Conservation (phyloP, 306 rosid species). For the Senna siamea region DNA sequence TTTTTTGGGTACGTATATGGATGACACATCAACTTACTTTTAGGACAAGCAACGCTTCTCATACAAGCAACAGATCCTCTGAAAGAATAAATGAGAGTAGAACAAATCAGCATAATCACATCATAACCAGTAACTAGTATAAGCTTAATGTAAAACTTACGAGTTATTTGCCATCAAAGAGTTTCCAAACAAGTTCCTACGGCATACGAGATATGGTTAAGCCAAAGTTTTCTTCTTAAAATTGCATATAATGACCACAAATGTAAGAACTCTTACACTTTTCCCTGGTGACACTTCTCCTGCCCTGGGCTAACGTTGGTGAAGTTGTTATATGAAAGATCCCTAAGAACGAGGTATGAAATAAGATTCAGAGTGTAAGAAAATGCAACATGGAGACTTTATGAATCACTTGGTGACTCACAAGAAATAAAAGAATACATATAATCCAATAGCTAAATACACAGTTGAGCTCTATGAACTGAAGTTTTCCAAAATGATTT, state of each 20-base stretch:
- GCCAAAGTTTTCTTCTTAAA: conserved; percentile 11
- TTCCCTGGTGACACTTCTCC: conserved; percentile 39
- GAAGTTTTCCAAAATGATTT: conserved; percentile 4
- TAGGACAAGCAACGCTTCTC: conserved; percentile 34
- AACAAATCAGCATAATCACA: conserved; percentile 36
- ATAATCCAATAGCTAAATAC: neutral
- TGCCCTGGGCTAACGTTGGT: neutral
- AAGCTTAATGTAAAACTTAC: conserved; percentile 50
- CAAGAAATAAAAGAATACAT: neutral
- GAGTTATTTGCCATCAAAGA: conserved; percentile 46
- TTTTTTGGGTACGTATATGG: conserved; percentile 3
- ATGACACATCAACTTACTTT: conserved; percentile 43
- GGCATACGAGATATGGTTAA: conserved; percentile 14
- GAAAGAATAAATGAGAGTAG: conserved; percentile 23
- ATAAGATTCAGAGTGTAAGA: conserved; percentile 23
- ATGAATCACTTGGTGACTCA: conserved; percentile 19
- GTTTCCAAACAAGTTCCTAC: conserved; percentile 67
- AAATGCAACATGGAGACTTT: conserved; percentile 7
- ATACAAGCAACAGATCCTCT: conserved; percentile 54
- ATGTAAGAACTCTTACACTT: conserved; percentile 45
- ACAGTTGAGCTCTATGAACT: neutral
- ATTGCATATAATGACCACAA: neutral
- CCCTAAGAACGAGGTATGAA: conserved; percentile 41
- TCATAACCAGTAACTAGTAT: neutral
- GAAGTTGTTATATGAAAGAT: conserved; percentile 62